Base-by-base conservation (phyloP, 495 filamentous ascomycete species). In the Diplogelasinospora grovesii region DNA sequence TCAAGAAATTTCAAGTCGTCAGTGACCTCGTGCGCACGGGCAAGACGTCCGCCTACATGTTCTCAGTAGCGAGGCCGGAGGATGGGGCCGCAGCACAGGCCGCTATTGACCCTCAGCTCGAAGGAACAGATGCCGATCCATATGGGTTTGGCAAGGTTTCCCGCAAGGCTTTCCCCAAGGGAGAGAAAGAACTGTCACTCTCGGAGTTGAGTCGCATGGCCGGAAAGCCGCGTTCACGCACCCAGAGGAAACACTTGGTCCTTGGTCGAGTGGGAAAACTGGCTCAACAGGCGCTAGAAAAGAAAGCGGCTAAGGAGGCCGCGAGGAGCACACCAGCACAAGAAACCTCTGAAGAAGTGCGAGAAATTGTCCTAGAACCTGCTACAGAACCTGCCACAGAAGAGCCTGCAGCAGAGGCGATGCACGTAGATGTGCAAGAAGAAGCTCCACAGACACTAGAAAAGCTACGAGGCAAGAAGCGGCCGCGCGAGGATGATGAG, bases 1-100 rank as follows among this genome's bases (percentile, higher is more conserved):
- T 73, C 19, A 52, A 60, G 38, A 60, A 61, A 24, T 57, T 71
- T 13, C 58, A 71, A 30, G 50, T 69, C n/a, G 51, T 41, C 15
- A 66, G 66, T 25, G 51, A 59, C 29, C 55, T 69, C 7, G 60
- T 60, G 10, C 65, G 68, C 10, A 41, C 53, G 2, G 63, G 64
- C 7, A 70, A 68, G 39, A 68, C 65, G 10, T 66, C 64, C 22
- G 64, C 64, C 15, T 70, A 70, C 43, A 64, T 66, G 43, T 70
- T 65, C 39, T 65, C 59, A 19, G 59, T 57, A 1, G 33, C 19
- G 27, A 47, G 4, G 19, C 42, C 15, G 11, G n/a, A n/a, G n/a
- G n/a, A n/a, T n/a, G n/a, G n/a, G n/a, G n/a, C n/a, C n/a, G n/a
- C n/a, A n/a, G n/a, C n/a, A n/a, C n/a, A 44, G 23, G 13, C 15